A percentile compares a stretch with the other conserved stretches of the same genome.
Evolutionary conservation across 225 moss, liverwort and hornwort species (phyloP).

Genomic region (Thuidium tamariscinum): DNA sequence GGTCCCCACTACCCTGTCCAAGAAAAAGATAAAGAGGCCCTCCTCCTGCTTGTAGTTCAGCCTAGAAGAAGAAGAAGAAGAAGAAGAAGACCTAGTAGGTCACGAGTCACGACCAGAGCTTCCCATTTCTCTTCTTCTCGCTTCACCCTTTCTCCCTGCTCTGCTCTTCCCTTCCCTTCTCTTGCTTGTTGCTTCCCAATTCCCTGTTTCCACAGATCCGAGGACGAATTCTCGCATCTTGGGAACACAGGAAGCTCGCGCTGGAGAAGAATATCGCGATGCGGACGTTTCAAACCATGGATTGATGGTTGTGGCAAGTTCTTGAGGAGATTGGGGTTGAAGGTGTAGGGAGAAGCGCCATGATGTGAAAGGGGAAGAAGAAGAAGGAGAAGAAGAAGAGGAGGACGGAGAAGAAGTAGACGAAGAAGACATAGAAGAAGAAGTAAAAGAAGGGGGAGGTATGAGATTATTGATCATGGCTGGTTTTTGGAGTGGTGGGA

Average conservation of each 20-base stretch:
- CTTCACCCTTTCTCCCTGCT: too few species aligned
- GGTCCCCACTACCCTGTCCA: accelerated
- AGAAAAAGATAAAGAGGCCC: background rate
- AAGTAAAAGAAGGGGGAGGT: background rate
- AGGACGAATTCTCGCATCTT: background rate
- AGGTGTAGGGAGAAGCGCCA: background rate
- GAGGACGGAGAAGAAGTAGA: background rate
- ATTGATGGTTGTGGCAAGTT: background rate
- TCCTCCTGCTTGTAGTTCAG: background rate
- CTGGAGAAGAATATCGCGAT: background rate
- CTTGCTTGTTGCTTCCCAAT: background rate
- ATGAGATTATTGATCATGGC: background rate
- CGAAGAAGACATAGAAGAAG: background rate
- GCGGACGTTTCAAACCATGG: background rate
- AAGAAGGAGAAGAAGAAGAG: background rate
- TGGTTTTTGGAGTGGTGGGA: background rate
- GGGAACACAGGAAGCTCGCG: background rate
- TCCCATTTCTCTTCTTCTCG: background rate
- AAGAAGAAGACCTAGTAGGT: slow-evolving; percentile 15
- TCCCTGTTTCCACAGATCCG: background rate
- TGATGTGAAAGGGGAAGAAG: background rate
- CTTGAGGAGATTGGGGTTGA: background rate
- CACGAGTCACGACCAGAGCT: slow-evolving; percentile 13
- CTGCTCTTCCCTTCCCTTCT: too few species aligned
- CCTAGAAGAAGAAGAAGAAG: background rate